Evolutionary conservation across 305 asterid genomes (phyloP).

Genomic region (Fraxinus sp.): DNA sequence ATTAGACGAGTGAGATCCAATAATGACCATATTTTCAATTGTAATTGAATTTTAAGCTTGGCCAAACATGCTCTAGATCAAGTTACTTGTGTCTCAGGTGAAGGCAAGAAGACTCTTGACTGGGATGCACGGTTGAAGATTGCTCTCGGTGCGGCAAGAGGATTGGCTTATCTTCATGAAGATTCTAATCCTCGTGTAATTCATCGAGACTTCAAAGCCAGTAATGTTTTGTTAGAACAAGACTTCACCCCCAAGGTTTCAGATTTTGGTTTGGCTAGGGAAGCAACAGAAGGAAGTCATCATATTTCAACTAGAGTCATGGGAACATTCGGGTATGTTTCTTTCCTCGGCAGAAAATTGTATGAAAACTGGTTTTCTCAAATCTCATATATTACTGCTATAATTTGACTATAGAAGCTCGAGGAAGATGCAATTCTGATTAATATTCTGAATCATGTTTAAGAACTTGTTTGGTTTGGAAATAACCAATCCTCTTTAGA

Average conservation of each 20-base stretch:
- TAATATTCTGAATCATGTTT: background rate
- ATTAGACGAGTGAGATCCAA: no score
- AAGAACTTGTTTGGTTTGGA: background rate
- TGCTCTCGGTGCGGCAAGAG: conserved; percentile 96
- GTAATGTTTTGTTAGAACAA: conserved; percentile 79
- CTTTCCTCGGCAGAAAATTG: background rate
- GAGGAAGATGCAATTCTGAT: background rate
- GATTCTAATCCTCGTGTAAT: conserved; percentile 96
- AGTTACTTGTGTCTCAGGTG: conserved; percentile 48
- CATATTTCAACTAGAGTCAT: conserved; percentile 94
- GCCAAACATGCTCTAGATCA: background rate
- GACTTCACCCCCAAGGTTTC: conserved; percentile 95
- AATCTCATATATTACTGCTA: background rate
- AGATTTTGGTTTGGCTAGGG: conserved; percentile 95
- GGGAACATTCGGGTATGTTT: conserved; percentile 95
- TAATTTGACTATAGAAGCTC: background rate
- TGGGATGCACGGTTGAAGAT: conserved; percentile 92
- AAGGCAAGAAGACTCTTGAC: conserved; percentile 64
- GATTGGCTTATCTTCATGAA: conserved; percentile 92
- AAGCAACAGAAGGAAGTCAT: conserved; percentile 86
- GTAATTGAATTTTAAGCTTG: no score
- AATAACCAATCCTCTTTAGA: background rate
- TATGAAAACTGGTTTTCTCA: background rate
- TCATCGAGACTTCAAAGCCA: conserved; percentile 91
- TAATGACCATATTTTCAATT: no score